These are phyloP conservation scores for Blastobotrys indianensis DNA, from an alignment of 1,139 yeast species.

Conservation along the genomic window DNA sequence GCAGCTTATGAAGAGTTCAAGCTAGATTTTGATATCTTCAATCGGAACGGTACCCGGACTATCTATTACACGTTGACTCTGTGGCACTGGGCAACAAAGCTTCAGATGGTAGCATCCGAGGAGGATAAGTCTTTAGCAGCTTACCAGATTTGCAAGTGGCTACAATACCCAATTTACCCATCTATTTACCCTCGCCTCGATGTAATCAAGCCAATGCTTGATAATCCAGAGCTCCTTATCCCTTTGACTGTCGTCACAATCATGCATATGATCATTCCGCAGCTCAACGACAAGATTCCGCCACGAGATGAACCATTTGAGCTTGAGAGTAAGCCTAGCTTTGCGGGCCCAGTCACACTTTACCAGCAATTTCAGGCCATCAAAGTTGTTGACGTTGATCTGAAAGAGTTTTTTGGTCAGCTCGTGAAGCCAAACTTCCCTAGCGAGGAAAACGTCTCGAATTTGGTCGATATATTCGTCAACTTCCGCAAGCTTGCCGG, in stretches of 20 bases:
- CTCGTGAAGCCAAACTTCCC: not conserved
- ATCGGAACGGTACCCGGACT: not conserved
- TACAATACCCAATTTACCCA: constrained; percentile 3
- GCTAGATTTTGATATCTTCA: not conserved
- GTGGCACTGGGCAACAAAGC: not conserved
- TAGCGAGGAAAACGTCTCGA: not conserved
- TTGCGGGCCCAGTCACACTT: constrained; percentile 6
- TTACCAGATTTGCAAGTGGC: not conserved
- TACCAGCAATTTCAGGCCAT: not conserved
- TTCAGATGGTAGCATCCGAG: not conserved
- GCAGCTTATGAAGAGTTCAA: not conserved
- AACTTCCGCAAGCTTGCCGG: not conserved
- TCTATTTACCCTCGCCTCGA: not conserved
- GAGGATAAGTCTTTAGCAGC: not conserved
- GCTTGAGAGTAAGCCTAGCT: not conserved
- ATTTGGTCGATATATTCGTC: constrained; percentile 1
- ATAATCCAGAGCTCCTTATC: not conserved
- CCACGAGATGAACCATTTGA: not conserved
- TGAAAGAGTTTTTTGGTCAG: not conserved
- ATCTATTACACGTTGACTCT: not conserved
- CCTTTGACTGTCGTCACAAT: not conserved
- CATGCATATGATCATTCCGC: constrained; percentile 6
- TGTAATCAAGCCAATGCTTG: not conserved
- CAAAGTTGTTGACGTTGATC: not conserved
- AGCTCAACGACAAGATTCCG: constrained; percentile 2